These are phyloP conservation scores for Crassisporium funariophilum DNA, from an alignment of 768 basidiomycete species.

Conservation along the genomic window DNA sequence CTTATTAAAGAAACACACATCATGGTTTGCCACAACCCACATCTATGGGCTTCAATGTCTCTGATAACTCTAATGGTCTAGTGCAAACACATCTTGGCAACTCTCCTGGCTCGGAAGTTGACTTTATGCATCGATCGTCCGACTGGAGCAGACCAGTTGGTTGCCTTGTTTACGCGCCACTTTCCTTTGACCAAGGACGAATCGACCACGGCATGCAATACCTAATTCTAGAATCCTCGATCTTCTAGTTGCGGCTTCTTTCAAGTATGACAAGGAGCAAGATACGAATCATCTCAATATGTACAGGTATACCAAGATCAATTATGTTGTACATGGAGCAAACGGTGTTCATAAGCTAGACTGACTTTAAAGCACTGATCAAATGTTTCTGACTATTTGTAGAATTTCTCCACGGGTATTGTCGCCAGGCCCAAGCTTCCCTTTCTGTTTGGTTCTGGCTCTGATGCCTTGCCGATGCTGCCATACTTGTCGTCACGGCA, in stretches of 20 bases:
- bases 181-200: conserved; percentile 20
- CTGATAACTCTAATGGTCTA: conserved; percentile 26
- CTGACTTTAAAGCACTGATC: not conserved
- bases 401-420: conserved; percentile 1
- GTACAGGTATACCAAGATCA: no score
- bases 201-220: not conserved
- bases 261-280: no score
- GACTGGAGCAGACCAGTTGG: conserved; percentile 50
- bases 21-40: conserved; percentile 48
- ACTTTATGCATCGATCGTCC: conserved; percentile 52
- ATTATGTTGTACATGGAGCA: no score
- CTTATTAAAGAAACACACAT: conserved; percentile 59
- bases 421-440: not conserved
- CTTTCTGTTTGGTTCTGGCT: not conserved
- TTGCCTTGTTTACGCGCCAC: conserved; percentile 40
- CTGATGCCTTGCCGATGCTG: conserved; percentile 13
- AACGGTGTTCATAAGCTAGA: no score
- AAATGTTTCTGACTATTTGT: not conserved
- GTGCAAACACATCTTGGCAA: conserved; percentile 84
- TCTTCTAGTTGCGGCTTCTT: no score
- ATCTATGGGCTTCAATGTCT: conserved; percentile 7
- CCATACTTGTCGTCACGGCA: conserved; percentile 39
- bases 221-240: no score
- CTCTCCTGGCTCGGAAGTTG: conserved; percentile 58
- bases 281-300: no score